These are phyloP conservation scores for Linum lewisii DNA, from an alignment of 345 rosid species.

Conservation along the genomic window DNA sequence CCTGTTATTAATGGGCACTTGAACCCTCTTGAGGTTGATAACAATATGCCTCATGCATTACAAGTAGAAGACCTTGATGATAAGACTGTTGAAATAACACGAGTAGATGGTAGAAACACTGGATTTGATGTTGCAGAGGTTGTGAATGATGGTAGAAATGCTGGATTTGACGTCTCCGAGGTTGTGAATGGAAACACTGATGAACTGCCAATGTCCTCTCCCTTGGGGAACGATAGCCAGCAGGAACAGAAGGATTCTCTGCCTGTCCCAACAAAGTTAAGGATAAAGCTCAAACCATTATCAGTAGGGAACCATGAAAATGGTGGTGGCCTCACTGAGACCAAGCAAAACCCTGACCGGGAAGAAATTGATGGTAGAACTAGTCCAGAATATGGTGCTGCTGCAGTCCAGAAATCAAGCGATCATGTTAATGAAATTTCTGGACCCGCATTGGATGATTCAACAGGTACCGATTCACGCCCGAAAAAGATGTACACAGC, in stretches of 20 bases:
- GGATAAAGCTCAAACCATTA: constrained; percentile 32
- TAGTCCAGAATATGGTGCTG: constrained; percentile 20
- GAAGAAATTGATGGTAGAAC: constrained; percentile 23
- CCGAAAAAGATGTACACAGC: constrained; percentile 58
- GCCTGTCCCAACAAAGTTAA: constrained; percentile 36
- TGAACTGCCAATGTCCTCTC: constrained; percentile 24
- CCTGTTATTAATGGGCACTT: constrained; percentile 22
- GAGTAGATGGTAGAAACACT: constrained; percentile 14
- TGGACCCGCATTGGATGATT: constrained; percentile 21
- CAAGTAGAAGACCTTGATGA: constrained; percentile 14
- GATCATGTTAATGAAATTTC: constrained; percentile 26
- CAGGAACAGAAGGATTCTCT: constrained; percentile 31
- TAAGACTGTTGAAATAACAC: constrained; percentile 16
- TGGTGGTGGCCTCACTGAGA: constrained; percentile 25
- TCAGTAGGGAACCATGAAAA: constrained; percentile 24
- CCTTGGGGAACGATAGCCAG: constrained; percentile 16
- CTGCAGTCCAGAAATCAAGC: constrained; percentile 26
- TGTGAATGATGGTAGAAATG: constrained; percentile 24
- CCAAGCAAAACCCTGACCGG: constrained; percentile 21
- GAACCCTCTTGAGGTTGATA: constrained; percentile 24
- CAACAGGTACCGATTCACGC: constrained; percentile 23
- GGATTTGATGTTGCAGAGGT: constrained; percentile 18
- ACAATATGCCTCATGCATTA: constrained; percentile 13
- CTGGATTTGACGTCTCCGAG: background rate
- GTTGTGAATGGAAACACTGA: constrained; percentile 15